Conservation (phyloP, 805 yeast genomes). For the Teunomyces pallodes region DNA sequence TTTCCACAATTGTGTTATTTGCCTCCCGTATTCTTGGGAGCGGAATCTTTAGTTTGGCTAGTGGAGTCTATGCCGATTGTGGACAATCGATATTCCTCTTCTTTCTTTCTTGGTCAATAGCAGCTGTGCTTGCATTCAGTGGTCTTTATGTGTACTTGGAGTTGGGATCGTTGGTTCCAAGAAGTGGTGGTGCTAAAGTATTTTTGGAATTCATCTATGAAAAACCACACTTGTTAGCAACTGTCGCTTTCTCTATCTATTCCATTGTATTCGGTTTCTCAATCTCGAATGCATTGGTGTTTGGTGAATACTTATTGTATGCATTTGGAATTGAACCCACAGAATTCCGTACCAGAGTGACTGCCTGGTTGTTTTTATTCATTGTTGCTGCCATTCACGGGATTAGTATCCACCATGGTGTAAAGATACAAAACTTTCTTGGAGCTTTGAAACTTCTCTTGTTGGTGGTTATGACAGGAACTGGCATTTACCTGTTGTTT, state of each 20-base stretch:
- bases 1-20: constrained; percentile 61
- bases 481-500: constrained; percentile 57
- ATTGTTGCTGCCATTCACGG: constrained; percentile 49
- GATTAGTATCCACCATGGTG: constrained; percentile 56
- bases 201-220: constrained; percentile 67
- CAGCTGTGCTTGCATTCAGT: constrained; percentile 61
- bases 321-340: constrained; percentile 43
- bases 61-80: constrained; percentile 61
- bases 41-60: constrained; percentile 73
- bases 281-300: constrained; percentile 54
- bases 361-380: constrained; percentile 29
- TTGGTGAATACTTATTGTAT: constrained; percentile 57
- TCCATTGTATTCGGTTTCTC: constrained; percentile 55
- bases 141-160: constrained; percentile 69
- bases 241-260: constrained; percentile 49
- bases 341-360: constrained; percentile 31
- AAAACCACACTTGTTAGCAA: constrained; percentile 54
- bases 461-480: constrained; percentile 50
- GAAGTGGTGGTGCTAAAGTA: constrained; percentile 75
- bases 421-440: constrained; percentile 56
- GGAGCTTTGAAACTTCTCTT: constrained; percentile 61
- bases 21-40: constrained; percentile 73
- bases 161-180: constrained; percentile 66
- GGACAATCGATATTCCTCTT: constrained; percentile 67
- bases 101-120: constrained; percentile 59